Evolutionary conservation across 2,329 filamentous ascomycete genomes (phyloP).

Genomic region (Ustilaginoidea virens): DNA sequence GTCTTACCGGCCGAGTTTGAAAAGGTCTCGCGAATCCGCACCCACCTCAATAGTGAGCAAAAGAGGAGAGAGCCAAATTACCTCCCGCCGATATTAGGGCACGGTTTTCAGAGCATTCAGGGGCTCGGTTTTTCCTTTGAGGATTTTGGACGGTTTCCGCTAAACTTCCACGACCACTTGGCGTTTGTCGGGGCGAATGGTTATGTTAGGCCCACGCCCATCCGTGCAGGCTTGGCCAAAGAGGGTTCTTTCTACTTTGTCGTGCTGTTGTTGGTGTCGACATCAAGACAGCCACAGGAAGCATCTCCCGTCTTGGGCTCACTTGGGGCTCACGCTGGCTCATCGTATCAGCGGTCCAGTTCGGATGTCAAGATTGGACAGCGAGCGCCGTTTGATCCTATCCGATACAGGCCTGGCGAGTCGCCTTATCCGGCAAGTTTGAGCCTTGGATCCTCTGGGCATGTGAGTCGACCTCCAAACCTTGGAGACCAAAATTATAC

Average conservation of each 20-base stretch:
- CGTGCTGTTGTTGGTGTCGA: constrained; percentile 29
- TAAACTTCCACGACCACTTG: constrained; percentile 39
- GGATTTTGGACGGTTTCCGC: constrained; percentile 33
- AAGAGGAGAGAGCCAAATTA: constrained; percentile 44
- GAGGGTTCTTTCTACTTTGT: constrained; percentile 48
- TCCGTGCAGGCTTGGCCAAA: constrained; percentile 42
- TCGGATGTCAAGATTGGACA: constrained; percentile 23
- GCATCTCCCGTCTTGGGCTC: constrained; percentile 29
- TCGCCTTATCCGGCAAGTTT: neutral
- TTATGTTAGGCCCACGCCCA: constrained; percentile 30
- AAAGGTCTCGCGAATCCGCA: constrained; percentile 33
- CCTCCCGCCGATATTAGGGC: constrained; percentile 45
- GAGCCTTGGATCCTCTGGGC: neutral
- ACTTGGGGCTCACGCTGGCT: constrained; percentile 26
- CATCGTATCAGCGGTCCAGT: constrained; percentile 19
- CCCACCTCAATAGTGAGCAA: constrained; percentile 41
- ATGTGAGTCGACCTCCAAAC: neutral
- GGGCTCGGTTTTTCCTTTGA: constrained; percentile 37
- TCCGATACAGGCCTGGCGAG: constrained; percentile 25
- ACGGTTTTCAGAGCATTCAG: constrained; percentile 38
- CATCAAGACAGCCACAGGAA: constrained; percentile 25
- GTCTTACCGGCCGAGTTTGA: constrained; percentile 35
- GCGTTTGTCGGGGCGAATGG: constrained; percentile 37
- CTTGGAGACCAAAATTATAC: neutral
- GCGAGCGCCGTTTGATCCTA: constrained; percentile 31